Base-by-base conservation (phyloP, 75 land plant species). In the Gnetum montanum region DNA sequence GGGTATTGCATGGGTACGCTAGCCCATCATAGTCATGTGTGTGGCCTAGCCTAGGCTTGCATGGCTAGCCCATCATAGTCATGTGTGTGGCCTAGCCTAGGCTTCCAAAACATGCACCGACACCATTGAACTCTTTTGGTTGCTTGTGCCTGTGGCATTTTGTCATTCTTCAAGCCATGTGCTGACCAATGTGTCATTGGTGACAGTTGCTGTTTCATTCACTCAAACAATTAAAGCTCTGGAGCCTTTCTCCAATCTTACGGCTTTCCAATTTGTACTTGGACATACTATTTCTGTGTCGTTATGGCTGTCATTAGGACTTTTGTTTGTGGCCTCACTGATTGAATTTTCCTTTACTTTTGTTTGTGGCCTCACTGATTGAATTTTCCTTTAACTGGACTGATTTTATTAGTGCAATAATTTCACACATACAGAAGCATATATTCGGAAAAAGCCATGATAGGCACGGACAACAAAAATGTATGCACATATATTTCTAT, bases 321-420 rank as follows among this genome's bases (percentile, higher is more conserved):
- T 94, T 84, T 94, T 92, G 15, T 82, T 94, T 22, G 85, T 93
- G 94, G 98, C 98, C 57, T 93, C 98, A 25, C 31, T 93, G 69
- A 93, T 94, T 44, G 98, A 93, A 69, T 75, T 93, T 13, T 93
- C 98, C 6, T 93, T 93, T 73, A 93, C 98, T 94, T 84, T 94
- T 92, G 15, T 82, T 94, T 22, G 85, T 93, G 94, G 98, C 98
- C 57, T 93, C 98, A 25, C 31, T 93, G 69, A 93, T 68, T 93
- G 98, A 94, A 53, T 57, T 63, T 94, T 94, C 20, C 88, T 93
- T 64, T 66, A n/a, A n/a, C n/a, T n/a, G n/a, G n/a, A n/a, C n/a
- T n/a, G n/a, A n/a, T n/a, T n/a, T n/a, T n/a, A n/a, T 84, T 20
- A 93, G 98, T 70, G 98, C 98, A 33, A 93, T 93, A 94, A 88